phyloP scores from a whole-genome alignment of 176 grass and related monocot genomes.

The Carex kokanica region DNA sequence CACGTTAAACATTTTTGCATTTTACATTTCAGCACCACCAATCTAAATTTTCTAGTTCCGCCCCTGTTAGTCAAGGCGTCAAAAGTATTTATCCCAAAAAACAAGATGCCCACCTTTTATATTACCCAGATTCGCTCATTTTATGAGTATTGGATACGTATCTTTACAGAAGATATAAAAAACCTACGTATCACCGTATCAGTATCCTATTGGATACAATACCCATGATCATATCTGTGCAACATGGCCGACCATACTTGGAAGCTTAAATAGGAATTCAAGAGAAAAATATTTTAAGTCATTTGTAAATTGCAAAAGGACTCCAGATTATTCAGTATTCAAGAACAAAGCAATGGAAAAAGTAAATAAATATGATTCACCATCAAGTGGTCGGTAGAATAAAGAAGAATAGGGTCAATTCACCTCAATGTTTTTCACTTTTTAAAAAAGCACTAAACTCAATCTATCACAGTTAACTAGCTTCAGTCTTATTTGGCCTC shows the following conservation, averaged over 20 bases:
- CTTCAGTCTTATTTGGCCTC: neutral
- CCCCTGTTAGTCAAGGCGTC: neutral
- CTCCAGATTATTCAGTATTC: neutral
- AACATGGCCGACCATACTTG: neutral
- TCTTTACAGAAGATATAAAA: neutral
- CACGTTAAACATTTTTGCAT: too few species aligned
- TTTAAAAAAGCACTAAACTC: neutral
- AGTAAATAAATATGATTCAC: neutral
- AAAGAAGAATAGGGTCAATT: neutral
- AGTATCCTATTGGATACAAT: too few species aligned
- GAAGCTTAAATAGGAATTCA: neutral
- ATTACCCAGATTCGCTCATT: neutral
- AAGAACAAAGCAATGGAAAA: neutral
- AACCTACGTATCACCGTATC: neutral
- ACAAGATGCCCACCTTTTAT: neutral
- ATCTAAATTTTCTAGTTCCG: too few species aligned
- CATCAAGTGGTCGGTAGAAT: neutral
- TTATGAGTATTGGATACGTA: neutral
- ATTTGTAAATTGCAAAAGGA: neutral
- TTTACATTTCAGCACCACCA: too few species aligned
- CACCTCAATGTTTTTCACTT: neutral
- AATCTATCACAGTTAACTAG: neutral
- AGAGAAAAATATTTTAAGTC: neutral
- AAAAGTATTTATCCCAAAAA: neutral
- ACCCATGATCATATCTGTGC: neutral